Evolutionary conservation across 2,329 filamentous ascomycete species (phyloP).

Genomic region (Aureobasidium sp.): DNA sequence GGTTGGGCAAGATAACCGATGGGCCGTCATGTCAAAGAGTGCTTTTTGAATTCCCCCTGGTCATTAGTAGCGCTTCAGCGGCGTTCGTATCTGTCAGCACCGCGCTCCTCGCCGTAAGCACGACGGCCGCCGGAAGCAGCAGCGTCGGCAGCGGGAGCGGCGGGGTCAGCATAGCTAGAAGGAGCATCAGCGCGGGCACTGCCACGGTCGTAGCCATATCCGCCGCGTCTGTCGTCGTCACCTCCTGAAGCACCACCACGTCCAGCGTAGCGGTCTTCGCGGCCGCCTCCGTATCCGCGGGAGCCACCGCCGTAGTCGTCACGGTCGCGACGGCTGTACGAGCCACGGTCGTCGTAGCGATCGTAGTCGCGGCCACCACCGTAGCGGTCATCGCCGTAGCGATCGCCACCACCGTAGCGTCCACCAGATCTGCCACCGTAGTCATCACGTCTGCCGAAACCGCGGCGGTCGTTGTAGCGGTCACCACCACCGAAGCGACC

Average conservation of each 20-base stretch:
- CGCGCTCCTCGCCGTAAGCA: constrained; percentile 12
- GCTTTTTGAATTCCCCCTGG: constrained; percentile 12
- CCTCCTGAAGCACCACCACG: constrained; percentile 23
- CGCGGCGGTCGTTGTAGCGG: constrained; percentile 26
- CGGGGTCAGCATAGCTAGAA: constrained; percentile 12
- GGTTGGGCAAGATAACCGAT: constrained; percentile 13
- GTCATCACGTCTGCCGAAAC: constrained; percentile 41
- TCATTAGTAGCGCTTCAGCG: constrained; percentile 15
- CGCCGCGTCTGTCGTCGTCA: constrained; percentile 31
- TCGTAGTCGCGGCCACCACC: constrained; percentile 36
- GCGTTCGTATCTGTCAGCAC: constrained; percentile 17
- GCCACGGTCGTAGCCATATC: constrained; percentile 34
- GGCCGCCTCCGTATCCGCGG: background rate
- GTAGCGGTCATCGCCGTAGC: constrained; percentile 33
- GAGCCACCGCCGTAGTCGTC: constrained; percentile 14
- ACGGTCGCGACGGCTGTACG: constrained; percentile 27
- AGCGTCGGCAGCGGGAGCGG: constrained; percentile 11
- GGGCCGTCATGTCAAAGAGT: constrained; percentile 5
- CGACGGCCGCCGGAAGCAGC: constrained; percentile 13
- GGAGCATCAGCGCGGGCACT: constrained; percentile 13
- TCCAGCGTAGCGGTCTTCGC: constrained; percentile 21
- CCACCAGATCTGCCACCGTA: constrained; percentile 42
- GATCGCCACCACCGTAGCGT: constrained; percentile 38
- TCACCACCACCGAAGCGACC: constrained; percentile 37
- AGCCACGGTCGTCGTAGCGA: constrained; percentile 36